A percentile compares a stretch with the other conserved stretches of the same genome.
These are phyloP conservation scores for Podosphaera xanthii DNA, from an alignment of 2,329 filamentous ascomycete species.

Conservation along the genomic window DNA sequence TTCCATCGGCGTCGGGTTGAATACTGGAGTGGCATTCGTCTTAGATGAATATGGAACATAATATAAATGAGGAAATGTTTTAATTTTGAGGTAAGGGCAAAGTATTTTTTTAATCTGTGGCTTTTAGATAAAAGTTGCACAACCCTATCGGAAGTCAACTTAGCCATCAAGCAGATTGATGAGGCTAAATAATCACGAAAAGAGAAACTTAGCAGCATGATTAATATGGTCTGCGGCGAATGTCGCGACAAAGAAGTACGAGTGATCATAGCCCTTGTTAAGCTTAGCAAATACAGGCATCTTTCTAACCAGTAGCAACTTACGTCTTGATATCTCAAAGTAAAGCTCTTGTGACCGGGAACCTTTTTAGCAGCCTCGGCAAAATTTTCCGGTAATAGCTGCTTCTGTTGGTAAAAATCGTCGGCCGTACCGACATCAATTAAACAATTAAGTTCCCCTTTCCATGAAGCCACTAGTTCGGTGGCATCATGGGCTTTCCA, in stretches of 20 bases:
- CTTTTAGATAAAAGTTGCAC: too few relatives aligned
- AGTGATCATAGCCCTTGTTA: conserved; percentile 68
- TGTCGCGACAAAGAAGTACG: conserved; percentile 85
- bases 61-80: too few relatives aligned
- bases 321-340: conserved; percentile 60
- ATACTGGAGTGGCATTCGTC: too few relatives aligned
- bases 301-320: conserved; percentile 11
- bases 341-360: conserved; percentile 46
- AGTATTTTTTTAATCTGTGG: too few relatives aligned
- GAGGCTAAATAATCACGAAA: conserved; percentile 25
- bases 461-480: conserved; percentile 61
- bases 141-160: too few relatives aligned
- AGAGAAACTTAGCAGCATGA: conserved; percentile 70
- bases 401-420: conserved; percentile 87
- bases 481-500: conserved; percentile 88
- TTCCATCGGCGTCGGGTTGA: too few relatives aligned
- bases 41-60: not conserved
- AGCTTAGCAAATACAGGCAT: conserved; percentile 3
- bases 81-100: too few relatives aligned
- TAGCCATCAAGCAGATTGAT: not conserved
- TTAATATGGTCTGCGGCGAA: conserved; percentile 82
- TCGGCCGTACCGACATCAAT: conserved; percentile 89
- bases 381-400: conserved; percentile 87
- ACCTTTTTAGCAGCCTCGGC: conserved; percentile 54
- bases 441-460: conserved; percentile 46